A percentile compares a stretch with the other conserved stretches of the same genome.
phyloP scores from a whole-genome alignment of 1,139 yeast genomes.

The Suhomyces chickasaworum region DNA sequence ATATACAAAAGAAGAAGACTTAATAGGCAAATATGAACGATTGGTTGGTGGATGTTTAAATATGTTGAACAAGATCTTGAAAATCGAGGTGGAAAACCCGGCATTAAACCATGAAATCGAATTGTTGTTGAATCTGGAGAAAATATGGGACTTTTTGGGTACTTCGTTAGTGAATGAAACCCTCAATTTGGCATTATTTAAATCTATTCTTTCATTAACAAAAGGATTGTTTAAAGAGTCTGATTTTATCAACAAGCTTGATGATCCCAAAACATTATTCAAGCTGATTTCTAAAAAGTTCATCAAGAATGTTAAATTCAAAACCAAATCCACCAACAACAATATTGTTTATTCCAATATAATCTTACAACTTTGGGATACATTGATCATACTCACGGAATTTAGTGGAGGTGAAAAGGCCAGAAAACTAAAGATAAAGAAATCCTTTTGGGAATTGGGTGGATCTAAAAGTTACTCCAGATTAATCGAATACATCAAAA shows the following conservation, averaged over 20 bases:
- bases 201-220: constrained; percentile 41
- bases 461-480: constrained; percentile 42
- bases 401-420: constrained; percentile 20
- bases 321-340: constrained; percentile 27
- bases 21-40: constrained; percentile 65
- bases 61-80: constrained; percentile 47
- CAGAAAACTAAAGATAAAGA: constrained; percentile 31
- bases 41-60: constrained; percentile 55
- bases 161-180: constrained; percentile 26
- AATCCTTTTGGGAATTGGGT: constrained; percentile 57
- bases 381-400: constrained; percentile 44
- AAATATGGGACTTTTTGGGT: constrained; percentile 46
- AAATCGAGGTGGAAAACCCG: constrained; percentile 14
- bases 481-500: constrained; percentile 45
- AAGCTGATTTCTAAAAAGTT: constrained; percentile 52
- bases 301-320: constrained; percentile 53
- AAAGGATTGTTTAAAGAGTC: constrained; percentile 22
- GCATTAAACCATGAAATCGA: constrained; percentile 20
- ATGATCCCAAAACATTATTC: constrained; percentile 33
- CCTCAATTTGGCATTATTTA: constrained; percentile 50
- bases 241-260: constrained; percentile 18
- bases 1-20: constrained; percentile 66
- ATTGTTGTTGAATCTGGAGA: constrained; percentile 40
- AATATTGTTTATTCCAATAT: constrained; percentile 46
- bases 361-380: constrained; percentile 51